Percentiles rank a stretch among this genome's conserved stretches.
phyloP scores from a whole-genome alignment of 1,139 yeast species.

The Yamadazyma atlantica region DNA sequence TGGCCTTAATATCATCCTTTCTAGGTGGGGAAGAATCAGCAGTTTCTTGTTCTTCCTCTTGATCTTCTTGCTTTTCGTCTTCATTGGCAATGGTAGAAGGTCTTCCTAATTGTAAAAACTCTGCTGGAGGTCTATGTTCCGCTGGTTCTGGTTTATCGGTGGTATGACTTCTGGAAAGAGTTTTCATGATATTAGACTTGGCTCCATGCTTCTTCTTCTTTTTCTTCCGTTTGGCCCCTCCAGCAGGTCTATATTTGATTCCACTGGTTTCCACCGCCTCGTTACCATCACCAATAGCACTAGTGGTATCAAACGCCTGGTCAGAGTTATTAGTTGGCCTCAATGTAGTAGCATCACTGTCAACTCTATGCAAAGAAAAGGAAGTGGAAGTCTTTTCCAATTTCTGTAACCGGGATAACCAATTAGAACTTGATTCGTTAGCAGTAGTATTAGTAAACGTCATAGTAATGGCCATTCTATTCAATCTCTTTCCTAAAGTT shows the following conservation, averaged over 20 bases:
- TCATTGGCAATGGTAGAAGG: constrained; percentile 18
- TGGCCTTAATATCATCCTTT: constrained; percentile 18
- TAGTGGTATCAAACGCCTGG: too few relatives aligned
- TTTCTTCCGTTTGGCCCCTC: constrained; percentile 62
- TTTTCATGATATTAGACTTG: constrained; percentile 29
- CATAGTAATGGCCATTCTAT: constrained; percentile 91
- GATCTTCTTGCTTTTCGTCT: constrained; percentile 5
- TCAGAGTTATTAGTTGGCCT: constrained; percentile 2
- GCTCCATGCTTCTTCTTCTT: constrained; percentile 35
- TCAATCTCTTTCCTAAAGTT: constrained; percentile 83
- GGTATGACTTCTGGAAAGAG: constrained; percentile 27
- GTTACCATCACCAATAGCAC: constrained; percentile 16
- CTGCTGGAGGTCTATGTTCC: constrained; percentile 41
- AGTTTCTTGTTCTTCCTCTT: constrained; percentile 11
- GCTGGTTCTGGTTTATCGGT: constrained; percentile 27
- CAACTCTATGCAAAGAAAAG: constrained; percentile 78
- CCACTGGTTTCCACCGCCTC: constrained; percentile 59
- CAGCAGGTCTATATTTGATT: constrained; percentile 72
- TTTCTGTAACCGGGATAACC: constrained; percentile 87
- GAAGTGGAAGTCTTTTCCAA: constrained; percentile 72
- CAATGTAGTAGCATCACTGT: constrained; percentile 47
- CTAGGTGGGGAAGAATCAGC: constrained; percentile 1
- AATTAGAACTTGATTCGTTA: constrained; percentile 55
- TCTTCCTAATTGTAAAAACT: constrained; percentile 43
- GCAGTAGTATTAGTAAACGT: constrained; percentile 74